Percentiles rank a stretch among this genome's conserved stretches.
phyloP scores from a whole-genome alignment of 2,329 filamentous ascomycete species.

The Huntiella moniliformis region DNA sequence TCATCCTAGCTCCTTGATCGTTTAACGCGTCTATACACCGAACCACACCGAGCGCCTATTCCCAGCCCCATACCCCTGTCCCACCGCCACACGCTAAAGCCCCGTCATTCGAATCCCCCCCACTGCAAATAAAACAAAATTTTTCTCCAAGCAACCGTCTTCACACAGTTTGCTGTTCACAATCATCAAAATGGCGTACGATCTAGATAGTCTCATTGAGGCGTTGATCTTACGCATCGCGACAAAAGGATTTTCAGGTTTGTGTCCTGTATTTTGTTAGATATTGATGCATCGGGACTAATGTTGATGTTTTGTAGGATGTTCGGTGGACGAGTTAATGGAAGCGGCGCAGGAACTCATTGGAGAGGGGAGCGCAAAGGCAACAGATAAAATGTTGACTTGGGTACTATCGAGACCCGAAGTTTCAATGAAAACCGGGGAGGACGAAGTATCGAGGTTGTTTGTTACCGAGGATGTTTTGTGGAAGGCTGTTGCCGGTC shows the following conservation, averaged over 20 bases:
- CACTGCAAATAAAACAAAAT: too few species aligned
- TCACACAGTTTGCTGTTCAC: too few species aligned
- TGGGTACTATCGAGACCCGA: not conserved
- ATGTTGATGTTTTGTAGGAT: not conserved
- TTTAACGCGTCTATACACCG: too few species aligned
- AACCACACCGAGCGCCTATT: too few species aligned
- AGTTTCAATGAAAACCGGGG: too few species aligned
- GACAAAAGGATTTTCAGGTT: constrained; percentile 12
- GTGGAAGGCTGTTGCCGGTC: constrained; percentile 41
- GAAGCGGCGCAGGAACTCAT: not conserved
- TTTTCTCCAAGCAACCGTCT: too few species aligned
- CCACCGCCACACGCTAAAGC: too few species aligned
- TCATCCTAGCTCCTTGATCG: too few species aligned
- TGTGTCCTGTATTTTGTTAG: not conserved
- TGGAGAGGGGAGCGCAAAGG: not conserved
- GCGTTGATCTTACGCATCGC: constrained; percentile 12
- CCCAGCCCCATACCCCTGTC: too few species aligned
- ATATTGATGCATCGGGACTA: not conserved
- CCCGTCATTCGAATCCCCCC: too few species aligned
- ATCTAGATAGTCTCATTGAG: constrained; percentile 13
- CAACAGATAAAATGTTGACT: not conserved
- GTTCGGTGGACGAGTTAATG: not conserved
- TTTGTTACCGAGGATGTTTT: constrained; percentile 35
- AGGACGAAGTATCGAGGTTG: constrained; percentile 17
- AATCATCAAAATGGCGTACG: constrained; percentile 7